Evolutionary conservation across 1,139 yeast species (phyloP).

Genomic region (Yamadazyma oceani): DNA sequence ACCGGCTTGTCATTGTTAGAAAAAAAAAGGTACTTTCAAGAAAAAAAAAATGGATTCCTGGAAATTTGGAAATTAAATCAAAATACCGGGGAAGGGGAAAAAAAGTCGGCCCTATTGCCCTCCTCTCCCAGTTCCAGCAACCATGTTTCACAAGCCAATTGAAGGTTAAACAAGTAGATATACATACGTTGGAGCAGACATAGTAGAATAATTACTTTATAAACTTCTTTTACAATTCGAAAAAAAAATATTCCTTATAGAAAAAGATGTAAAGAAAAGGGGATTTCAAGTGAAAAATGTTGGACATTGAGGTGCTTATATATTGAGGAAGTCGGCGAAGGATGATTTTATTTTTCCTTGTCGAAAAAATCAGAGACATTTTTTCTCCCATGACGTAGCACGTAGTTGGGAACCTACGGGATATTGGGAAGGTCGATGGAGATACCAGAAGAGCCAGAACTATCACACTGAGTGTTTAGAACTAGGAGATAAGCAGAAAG

Average conservation of each 20-base stretch:
- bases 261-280: conserved; percentile 1
- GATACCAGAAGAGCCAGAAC: too few relatives aligned
- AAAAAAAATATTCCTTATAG: conserved; percentile 1
- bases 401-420: neutral
- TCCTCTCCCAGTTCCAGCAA: neutral
- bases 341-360: neutral
- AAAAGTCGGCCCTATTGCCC: neutral
- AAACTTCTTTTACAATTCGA: neutral
- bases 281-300: neutral
- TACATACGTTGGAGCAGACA: conserved; percentile 51
- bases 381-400: neutral
- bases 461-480: too few relatives aligned
- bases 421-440: neutral
- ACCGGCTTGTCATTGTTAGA: neutral
- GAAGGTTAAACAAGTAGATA: conserved; percentile 4
- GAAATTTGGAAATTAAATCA: neutral
- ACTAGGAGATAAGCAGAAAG: too few relatives aligned
- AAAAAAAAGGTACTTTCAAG: neutral
- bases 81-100: neutral
- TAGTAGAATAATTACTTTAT: conserved; percentile 9
- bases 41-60: neutral
- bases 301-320: conserved; percentile 4
- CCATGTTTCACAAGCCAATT: neutral
- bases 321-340: conserved; percentile 3
- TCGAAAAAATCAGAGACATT: conserved; percentile 3